Percentiles rank a stretch among this genome's conserved stretches.
Evolutionary conservation across 495 filamentous ascomycete genomes (phyloP).

Genomic region (Penicillium diatomitis): DNA sequence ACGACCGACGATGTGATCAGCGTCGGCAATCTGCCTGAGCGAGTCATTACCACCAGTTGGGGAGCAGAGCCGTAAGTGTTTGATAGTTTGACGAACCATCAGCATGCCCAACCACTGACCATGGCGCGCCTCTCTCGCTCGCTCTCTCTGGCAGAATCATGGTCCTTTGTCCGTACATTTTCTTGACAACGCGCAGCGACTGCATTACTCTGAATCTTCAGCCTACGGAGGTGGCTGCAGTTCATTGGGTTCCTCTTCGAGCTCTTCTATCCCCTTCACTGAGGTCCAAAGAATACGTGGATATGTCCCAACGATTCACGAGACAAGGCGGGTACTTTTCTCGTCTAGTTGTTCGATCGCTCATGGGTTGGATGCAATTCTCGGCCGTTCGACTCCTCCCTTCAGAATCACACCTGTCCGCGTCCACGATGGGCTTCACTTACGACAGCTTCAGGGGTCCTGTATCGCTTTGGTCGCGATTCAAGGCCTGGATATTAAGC

Average conservation of each 20-base stretch:
- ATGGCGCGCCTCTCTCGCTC: constrained; percentile 5
- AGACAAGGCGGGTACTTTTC: constrained; percentile 40
- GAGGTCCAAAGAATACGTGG: constrained; percentile 55
- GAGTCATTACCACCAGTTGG: constrained; percentile 65
- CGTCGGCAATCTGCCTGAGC: constrained; percentile 62
- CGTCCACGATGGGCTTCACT: constrained; percentile 36
- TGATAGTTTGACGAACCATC: background rate
- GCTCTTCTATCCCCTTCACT: constrained; percentile 52
- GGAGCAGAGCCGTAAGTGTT: constrained; percentile 54
- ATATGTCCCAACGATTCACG: constrained; percentile 56
- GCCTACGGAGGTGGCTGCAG: constrained; percentile 63
- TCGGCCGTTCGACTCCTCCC: constrained; percentile 57
- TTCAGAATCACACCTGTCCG: constrained; percentile 51
- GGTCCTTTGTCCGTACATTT: constrained; percentile 72
- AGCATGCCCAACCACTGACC: background rate
- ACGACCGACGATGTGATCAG: constrained; percentile 43
- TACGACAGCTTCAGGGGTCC: constrained; percentile 13
- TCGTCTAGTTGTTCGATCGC: constrained; percentile 41
- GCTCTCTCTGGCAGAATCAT: constrained; percentile 44
- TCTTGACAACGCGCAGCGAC: constrained; percentile 49
- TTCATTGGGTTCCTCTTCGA: constrained; percentile 67
- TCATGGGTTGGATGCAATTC: constrained; percentile 64
- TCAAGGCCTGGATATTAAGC: constrained; percentile 23
- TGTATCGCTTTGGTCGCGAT: constrained; percentile 14
- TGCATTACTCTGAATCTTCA: constrained; percentile 55